Percentiles rank a stretch among this genome's conserved stretches.
phyloP scores from a whole-genome alignment of 2,329 filamentous ascomycete species.

The Harringtonia lauricola region DNA sequence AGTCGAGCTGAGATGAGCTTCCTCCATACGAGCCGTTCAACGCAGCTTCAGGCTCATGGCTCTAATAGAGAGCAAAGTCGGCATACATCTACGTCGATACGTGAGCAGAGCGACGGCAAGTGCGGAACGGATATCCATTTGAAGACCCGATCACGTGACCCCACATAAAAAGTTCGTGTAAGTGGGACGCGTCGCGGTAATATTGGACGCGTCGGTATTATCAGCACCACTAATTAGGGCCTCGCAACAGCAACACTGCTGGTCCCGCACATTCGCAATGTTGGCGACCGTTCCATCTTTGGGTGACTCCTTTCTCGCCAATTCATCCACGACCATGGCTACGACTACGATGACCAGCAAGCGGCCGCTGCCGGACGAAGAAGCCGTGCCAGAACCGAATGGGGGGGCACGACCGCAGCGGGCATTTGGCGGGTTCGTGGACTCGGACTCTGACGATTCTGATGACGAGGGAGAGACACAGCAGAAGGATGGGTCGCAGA shows the following conservation, averaged over 20 bases:
- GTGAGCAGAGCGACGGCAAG: no score
- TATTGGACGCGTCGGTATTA: slow-evolving; percentile 4
- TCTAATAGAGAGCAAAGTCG: no score
- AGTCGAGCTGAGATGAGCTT: no score
- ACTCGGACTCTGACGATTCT: slow-evolving; percentile 9
- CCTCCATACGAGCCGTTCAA: no score
- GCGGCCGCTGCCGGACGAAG: neutral
- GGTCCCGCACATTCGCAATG: neutral
- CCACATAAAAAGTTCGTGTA: slow-evolving; percentile 1
- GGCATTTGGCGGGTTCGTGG: slow-evolving; percentile 10
- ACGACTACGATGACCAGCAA: neutral
- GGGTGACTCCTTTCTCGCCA: neutral
- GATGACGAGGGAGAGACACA: neutral
- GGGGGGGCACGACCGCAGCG: neutral
- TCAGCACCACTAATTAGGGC: neutral
- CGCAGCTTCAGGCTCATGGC: no score
- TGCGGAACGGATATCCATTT: neutral
- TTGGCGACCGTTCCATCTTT: neutral
- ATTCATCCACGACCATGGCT: neutral
- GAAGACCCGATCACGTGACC: neutral
- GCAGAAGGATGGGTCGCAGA: neutral
- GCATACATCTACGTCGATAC: no score
- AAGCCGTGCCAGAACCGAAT: neutral
- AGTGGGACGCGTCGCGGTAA: slow-evolving; percentile 7
- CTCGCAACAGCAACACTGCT: neutral